Conservation (phyloP, 108 stramenopile species). For the Nitzschia sp. region DNA sequence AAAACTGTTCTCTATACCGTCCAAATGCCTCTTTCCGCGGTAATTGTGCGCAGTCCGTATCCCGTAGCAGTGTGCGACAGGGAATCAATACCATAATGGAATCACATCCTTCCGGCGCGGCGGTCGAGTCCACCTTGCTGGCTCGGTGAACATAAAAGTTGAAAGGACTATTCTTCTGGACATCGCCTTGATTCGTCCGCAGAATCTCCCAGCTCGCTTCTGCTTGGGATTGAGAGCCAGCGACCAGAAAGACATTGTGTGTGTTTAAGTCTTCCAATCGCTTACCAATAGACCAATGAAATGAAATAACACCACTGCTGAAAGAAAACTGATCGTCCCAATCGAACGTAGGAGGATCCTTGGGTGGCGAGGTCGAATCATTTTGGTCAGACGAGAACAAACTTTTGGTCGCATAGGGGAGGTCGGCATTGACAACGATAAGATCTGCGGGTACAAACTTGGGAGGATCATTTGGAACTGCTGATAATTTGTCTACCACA, state of each 20-base stretch:
- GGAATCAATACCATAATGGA: conserved; percentile 88
- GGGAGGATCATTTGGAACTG: conserved; percentile 6
- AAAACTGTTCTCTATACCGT: conserved; percentile 65
- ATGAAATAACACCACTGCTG: conserved; percentile 86
- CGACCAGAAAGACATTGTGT: conserved; percentile 87
- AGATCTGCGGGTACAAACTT: conserved; percentile 72
- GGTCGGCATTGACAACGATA: conserved; percentile 87
- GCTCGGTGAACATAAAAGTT: conserved; percentile 93
- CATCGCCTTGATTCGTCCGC: conserved; percentile 28
- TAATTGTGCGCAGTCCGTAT: conserved; percentile 38
- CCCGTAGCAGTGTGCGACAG: conserved; percentile 48
- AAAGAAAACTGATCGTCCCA: conserved; percentile 75
- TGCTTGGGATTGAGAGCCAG: conserved; percentile 44
- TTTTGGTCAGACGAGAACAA: conserved; percentile 37
- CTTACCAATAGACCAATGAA: conserved; percentile 83
- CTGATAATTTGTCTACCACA: conserved; percentile 9
- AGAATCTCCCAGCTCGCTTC: conserved; percentile 64
- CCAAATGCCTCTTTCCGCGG: conserved; percentile 54
- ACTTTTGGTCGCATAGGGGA: conserved; percentile 78
- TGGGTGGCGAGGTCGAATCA: conserved; percentile 5
- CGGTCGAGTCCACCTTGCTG: conserved; percentile 68
- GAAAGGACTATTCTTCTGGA: conserved; percentile 41
- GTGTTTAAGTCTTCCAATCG: conserved; percentile 64
- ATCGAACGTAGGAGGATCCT: conserved; percentile 49
- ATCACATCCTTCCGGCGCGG: conserved; percentile 76